Evolutionary conservation across 306 rosid genomes (phyloP).

Genomic region (Vigna nakashimae): DNA sequence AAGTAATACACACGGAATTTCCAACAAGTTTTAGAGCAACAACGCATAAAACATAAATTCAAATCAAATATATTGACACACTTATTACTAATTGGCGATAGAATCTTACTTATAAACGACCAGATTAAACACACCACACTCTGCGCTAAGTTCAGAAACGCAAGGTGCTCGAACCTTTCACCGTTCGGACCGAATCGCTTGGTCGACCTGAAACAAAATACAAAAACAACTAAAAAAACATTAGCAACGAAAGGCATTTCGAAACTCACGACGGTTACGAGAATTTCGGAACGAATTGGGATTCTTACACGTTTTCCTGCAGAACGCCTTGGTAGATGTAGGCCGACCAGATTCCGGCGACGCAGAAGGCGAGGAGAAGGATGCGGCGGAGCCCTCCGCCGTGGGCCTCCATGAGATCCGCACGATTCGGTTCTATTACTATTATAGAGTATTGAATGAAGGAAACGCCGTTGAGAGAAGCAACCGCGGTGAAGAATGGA

Average conservation of each 20-base stretch:
- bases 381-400: conserved; percentile 81
- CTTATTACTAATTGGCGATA: not conserved
- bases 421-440: conserved; percentile 15
- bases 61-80: conserved; percentile 3
- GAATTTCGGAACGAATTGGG: not conserved
- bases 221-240: not conserved
- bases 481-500: not conserved
- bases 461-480: conserved; percentile 5
- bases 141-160: conserved; percentile 92
- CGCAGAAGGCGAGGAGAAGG: conserved; percentile 77
- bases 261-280: not conserved
- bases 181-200: conserved; percentile 84
- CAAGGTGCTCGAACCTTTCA: conserved; percentile 85
- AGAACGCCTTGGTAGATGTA: conserved; percentile 96
- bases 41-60: not conserved
- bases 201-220: conserved; percentile 71
- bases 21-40: not conserved
- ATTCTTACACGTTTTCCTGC: conserved; percentile 87
- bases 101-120: conserved; percentile 85
- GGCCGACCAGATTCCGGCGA: conserved; percentile 93
- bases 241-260: not conserved
- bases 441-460: not conserved
- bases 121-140: conserved; percentile 91
- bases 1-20: not conserved
- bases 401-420: conserved; percentile 81